Base-by-base conservation (phyloP, 805 yeast species). In the Candida germanica region DNA sequence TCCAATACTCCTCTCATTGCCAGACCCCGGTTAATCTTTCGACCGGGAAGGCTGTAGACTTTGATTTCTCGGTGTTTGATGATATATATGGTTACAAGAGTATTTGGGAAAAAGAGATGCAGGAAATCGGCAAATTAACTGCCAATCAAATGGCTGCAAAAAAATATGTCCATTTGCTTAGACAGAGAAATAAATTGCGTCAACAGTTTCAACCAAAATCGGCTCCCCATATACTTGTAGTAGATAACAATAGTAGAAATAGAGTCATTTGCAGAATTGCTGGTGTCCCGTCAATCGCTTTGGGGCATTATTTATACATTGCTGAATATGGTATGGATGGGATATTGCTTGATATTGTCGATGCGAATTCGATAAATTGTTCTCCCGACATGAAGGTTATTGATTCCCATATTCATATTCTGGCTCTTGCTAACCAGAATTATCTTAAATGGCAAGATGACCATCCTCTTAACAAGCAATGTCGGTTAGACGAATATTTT, bases 381-480 rank as follows among this genome's bases (percentile, higher is more conserved):
- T 14, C n/a, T 14, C 15, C 24, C 12, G 11, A 18, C 3, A 43
- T 35, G 40, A 42, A 41, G 25, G 36, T 47, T 6, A 43, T 64
- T 18, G 70, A 65, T 40, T 41, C 68, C 6, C 72, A 66, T 42
- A 56, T 64, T 19, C 72, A 66, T 35, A 36, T 66, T n/a, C 61
- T 48, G 46, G 41, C 60, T n/a, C 35, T 35, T 11, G 15, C 29
- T 8, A 53, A 58, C 33, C 42, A 49, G n/a, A 27, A 38, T 1
- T 39, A 47, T 24, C 43, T 61, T 29, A 51, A 61, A 12, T 66
- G 70, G 67, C 44, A 59, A 11, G 42, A 39, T 4, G 60, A 51
- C 20, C 45, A 46, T 23, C 51, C 56, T 6, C 47, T 66, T 12
- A 16, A 49, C 20, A 38, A 46, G 12, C 38, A 54, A 15, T 53